Percentiles rank a stretch among this genome's conserved stretches.
Conservation (phyloP, 2,329 filamentous ascomycete species). For the Pyrenophora graminea region DNA sequence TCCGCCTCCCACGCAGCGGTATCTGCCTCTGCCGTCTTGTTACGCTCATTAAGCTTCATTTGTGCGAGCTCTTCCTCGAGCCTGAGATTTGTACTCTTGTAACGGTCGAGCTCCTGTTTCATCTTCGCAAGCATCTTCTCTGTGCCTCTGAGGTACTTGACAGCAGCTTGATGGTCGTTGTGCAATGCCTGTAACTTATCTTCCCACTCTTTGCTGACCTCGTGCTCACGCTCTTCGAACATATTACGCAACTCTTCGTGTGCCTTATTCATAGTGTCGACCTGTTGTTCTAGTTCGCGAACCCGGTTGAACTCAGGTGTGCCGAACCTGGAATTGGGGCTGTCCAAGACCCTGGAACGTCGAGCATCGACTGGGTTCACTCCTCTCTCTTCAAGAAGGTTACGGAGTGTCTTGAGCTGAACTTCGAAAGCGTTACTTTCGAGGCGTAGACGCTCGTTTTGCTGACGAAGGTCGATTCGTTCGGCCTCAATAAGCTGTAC, state of each 20-base stretch:
- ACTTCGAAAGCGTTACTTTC: constrained; percentile 93
- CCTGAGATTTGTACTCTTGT: constrained; percentile 83
- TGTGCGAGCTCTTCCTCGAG: constrained; percentile 80
- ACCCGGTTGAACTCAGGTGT: constrained; percentile 79
- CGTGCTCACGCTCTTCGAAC: constrained; percentile 79
- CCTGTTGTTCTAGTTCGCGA: constrained; percentile 84
- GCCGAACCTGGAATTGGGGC: constrained; percentile 72
- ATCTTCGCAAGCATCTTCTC: constrained; percentile 99
- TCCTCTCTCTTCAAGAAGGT: constrained; percentile 86
- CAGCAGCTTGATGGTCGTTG: constrained; percentile 95
- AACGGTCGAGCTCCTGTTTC: constrained; percentile 93
- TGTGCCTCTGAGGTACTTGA: constrained; percentile 97
- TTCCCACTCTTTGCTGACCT: constrained; percentile 85
- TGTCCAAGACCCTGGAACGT: constrained; percentile 72
- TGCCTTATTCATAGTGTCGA: constrained; percentile 73
- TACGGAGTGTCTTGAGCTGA: constrained; percentile 90
- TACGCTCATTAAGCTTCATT: constrained; percentile 47
- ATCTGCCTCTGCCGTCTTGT: constrained; percentile 49
- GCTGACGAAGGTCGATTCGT: constrained; percentile 80
- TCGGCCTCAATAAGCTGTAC: constrained; percentile 78
- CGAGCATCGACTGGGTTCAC: constrained; percentile 75
- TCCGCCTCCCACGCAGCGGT: constrained; percentile 75
- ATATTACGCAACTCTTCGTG: constrained; percentile 83
- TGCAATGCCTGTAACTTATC: constrained; percentile 93
- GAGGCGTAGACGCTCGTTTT: constrained; percentile 82